Percentiles rank a stretch among this genome's conserved stretches.
phyloP scores from a whole-genome alignment of 2,329 filamentous ascomycete species.

The Plenodomus lindquistii region DNA sequence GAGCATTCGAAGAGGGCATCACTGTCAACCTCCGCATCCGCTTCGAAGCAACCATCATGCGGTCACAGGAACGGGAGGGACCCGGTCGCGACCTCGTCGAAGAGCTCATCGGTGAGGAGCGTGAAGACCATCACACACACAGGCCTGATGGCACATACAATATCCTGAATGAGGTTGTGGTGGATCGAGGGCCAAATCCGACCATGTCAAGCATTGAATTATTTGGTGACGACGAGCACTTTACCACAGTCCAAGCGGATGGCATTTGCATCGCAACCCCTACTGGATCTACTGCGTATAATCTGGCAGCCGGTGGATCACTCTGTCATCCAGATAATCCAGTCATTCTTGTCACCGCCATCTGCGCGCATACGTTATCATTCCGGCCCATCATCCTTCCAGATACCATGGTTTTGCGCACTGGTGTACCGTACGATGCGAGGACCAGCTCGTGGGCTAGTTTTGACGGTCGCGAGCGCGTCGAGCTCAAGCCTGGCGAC shows the following conservation, averaged over 20 bases:
- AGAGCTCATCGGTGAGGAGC: slow-evolving; percentile 84
- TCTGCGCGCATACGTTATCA: slow-evolving; percentile 91
- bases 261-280: slow-evolving; percentile 93
- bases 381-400: slow-evolving; percentile 97
- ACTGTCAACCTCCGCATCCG: slow-evolving; percentile 84
- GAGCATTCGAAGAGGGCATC: slow-evolving; percentile 79
- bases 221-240: slow-evolving; percentile 93
- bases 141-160: slow-evolving; percentile 81
- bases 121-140: slow-evolving; percentile 83
- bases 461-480: slow-evolving; percentile 84
- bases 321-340: slow-evolving; percentile 96
- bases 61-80: slow-evolving; percentile 60
- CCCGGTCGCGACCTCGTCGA: slow-evolving; percentile 66
- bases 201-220: slow-evolving; percentile 93
- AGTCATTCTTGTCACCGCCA: slow-evolving; percentile 90
- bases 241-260: slow-evolving; percentile 90
- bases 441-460: slow-evolving; percentile 93
- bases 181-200: slow-evolving; percentile 90
- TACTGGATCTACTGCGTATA: slow-evolving; percentile 93
- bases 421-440: slow-evolving; percentile 94
- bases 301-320: slow-evolving; percentile 91
- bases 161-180: slow-evolving; percentile 95
- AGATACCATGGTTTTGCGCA: slow-evolving; percentile 89
- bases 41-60: slow-evolving; percentile 94
- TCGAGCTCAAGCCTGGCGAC: slow-evolving; percentile 77